Base-by-base conservation (phyloP, 1,284 basidiomycete species). In the Irpex rosettiformis region DNA sequence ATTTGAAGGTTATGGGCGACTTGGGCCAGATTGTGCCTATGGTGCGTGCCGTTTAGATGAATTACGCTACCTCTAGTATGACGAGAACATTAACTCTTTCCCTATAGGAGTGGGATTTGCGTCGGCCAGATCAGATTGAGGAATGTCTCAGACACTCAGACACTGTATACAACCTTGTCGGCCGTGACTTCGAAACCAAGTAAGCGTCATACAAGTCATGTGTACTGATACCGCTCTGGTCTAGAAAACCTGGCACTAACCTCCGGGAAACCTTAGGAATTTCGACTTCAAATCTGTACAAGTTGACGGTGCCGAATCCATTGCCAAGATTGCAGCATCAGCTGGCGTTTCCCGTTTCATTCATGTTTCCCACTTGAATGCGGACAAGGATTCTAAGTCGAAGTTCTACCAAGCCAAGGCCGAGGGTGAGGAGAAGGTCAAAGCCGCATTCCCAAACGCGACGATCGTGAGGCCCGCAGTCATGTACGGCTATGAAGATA, bases 111-210 rank as follows among this genome's bases (percentile, higher is more conserved):
- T 98, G 94, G 92, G 93, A 97, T 71, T 79, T 96, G 28, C 83
- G 92, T 58, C 88, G 91, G 69, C 89, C 93, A 63, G 80, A 88
- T 58, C 94, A 96, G 72, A 98, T 96, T 67, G 91, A 88, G 58
- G 96, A 98, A 74, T 97, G 94, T 73, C 73, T 99, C 66, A 84
- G 93, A 66, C 94, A 98, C 76, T 99, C 97, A 29, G 94, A 99
- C 73, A 92, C 91, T 4, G 97, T 98, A n/a, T 96, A 94, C 80
- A 97, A 96, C 78, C 83, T 96, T 58, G 86, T 89, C 55, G 94
- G 94, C 27, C 80, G 94, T 61, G 89, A 96, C 72, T 95, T 89
- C 73, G 91, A 94, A 78, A 99, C 72, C 51, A 78, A 77, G 78
- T 79, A 63, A 56, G 76, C 74, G 18, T 25, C 29, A 13, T 54